Evolutionary conservation across 495 filamentous ascomycete genomes (phyloP), one percentile per base, ranked within the genome.

Genomic region (Physcia stellaris): DNA sequence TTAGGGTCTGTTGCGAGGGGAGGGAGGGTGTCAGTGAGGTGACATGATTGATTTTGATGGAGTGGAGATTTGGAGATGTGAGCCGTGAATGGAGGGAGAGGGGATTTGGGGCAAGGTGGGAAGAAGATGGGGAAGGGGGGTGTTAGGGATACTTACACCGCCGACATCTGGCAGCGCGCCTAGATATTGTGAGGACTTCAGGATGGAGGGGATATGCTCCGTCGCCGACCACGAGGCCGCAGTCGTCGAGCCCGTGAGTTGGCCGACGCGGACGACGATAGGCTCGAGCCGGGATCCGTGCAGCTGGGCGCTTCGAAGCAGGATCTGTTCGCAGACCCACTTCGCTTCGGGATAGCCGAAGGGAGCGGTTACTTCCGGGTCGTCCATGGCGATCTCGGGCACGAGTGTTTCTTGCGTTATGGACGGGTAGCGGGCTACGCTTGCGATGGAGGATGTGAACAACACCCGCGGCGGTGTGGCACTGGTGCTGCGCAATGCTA

Each of bases 171-270:
- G 30, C 30, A 32, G 6, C 16, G 16, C 15, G 16, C 30, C 30
- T 16, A 32, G 16, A 12, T 15, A 15, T 6, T 32, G 16, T 1
- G 30, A 35, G 20, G 33, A 18, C 31, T 52, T 55, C 7, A 66
- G 31, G n/a, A 67, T 37, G 3, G 48, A 47, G 10, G 59, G 54
- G 26, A 67, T 45, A 42, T 66, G 61, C 40, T 65, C 63, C 12
- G 51, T 50, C 2, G 52, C 35, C 29, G 45, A 57, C 49, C 52
- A 55, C 22, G 41, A 41, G 4, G 50, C 53, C 15, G 31, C 53
- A 11, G 15, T 40, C 9, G 34, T 37, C 0, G 55, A 54, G 6
- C 59, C 59, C 16, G 48, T 49, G 4, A 63, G 38, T 37, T 60
- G 59, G 2, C 53, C 58, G 6, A 51, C 42, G 2, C 59, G 52